A percentile compares a stretch with the other conserved stretches of the same genome.
Evolutionary conservation across 2,329 filamentous ascomycete genomes (phyloP).

Genomic region (Colletotrichum tabaci): DNA sequence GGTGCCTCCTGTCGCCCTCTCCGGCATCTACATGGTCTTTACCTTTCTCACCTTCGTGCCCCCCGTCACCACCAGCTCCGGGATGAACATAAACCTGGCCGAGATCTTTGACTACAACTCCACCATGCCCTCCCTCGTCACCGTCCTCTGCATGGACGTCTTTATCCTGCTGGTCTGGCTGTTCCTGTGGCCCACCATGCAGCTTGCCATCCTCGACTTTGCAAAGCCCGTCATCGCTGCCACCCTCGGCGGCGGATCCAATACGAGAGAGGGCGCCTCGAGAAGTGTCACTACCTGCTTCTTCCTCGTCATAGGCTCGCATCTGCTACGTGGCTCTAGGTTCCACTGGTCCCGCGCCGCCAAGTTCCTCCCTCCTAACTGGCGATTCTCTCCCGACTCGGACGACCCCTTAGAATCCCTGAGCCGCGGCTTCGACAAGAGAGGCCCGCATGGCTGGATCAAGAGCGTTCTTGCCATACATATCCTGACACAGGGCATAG

Average conservation of each 20-base stretch:
- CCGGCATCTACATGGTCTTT: conserved; percentile 92
- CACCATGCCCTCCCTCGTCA: conserved; percentile 88
- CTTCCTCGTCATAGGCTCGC: conserved; percentile 74
- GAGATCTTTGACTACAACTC: conserved; percentile 92
- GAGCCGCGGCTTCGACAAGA: conserved; percentile 67
- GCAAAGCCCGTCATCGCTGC: conserved; percentile 95
- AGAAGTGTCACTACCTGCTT: conserved; percentile 81
- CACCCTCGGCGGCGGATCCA: conserved; percentile 86
- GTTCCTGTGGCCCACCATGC: conserved; percentile 88
- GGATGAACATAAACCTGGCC: conserved; percentile 85
- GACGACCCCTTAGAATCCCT: conserved; percentile 64
- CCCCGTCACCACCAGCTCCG: conserved; percentile 82
- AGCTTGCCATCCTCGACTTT: conserved; percentile 89
- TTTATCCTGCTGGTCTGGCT: conserved; percentile 89
- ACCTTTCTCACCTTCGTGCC: conserved; percentile 94
- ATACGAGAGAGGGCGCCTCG: conserved; percentile 76
- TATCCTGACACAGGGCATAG: conserved; percentile 80
- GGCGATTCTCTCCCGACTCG: conserved; percentile 60
- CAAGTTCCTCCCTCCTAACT: conserved; percentile 63
- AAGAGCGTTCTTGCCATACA: conserved; percentile 81
- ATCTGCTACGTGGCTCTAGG: conserved; percentile 65
- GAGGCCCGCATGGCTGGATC: conserved; percentile 75
- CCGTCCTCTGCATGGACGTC: conserved; percentile 86
- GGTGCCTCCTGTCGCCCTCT: conserved; percentile 88
- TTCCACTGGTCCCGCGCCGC: conserved; percentile 63